phyloP scores from a whole-genome alignment of 495 filamentous ascomycete genomes.

The Saxophila tyrrhenica region DNA sequence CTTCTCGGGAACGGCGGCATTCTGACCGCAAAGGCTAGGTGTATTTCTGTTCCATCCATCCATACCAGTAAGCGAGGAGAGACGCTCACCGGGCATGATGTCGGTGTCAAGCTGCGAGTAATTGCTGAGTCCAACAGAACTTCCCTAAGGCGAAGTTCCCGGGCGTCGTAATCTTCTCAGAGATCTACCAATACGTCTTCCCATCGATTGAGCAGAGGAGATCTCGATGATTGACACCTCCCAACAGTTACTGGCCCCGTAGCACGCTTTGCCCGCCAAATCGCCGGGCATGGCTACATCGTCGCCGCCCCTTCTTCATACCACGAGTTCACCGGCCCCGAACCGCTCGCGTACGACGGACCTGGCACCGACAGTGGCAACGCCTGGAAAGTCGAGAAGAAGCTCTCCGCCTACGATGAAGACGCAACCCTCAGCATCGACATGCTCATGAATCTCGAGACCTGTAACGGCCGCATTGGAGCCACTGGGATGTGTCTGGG shows the following conservation, averaged over 20 bases:
- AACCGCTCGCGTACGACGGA: constrained; percentile 73
- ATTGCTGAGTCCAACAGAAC: too few species aligned
- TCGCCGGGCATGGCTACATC: constrained; percentile 88
- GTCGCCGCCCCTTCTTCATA: constrained; percentile 83
- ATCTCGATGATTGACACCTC: background rate
- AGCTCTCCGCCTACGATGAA: constrained; percentile 78
- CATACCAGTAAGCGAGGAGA: too few species aligned
- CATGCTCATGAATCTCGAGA: constrained; percentile 58
- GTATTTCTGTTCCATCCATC: constrained; percentile 83
- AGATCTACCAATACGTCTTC: constrained; percentile 63
- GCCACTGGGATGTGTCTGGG: constrained; percentile 93
- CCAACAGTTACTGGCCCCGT: constrained; percentile 79
- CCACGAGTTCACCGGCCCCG: constrained; percentile 84
- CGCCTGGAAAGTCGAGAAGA: constrained; percentile 66
- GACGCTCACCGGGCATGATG: too few species aligned
- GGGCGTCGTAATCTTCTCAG: constrained; percentile 81
- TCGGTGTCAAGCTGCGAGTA: too few species aligned
- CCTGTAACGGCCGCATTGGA: constrained; percentile 77
- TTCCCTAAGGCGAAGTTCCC: constrained; percentile 86
- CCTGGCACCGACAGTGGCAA: constrained; percentile 85
- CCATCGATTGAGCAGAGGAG: constrained; percentile 2
- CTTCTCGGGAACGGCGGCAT: background rate
- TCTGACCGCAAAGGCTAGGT: constrained; percentile 38
- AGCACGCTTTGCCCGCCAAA: constrained; percentile 79
- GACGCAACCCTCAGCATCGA: constrained; percentile 67